These are phyloP conservation scores for Murraya koenigii DNA, from an alignment of 345 rosid genomes.

Conservation along the genomic window DNA sequence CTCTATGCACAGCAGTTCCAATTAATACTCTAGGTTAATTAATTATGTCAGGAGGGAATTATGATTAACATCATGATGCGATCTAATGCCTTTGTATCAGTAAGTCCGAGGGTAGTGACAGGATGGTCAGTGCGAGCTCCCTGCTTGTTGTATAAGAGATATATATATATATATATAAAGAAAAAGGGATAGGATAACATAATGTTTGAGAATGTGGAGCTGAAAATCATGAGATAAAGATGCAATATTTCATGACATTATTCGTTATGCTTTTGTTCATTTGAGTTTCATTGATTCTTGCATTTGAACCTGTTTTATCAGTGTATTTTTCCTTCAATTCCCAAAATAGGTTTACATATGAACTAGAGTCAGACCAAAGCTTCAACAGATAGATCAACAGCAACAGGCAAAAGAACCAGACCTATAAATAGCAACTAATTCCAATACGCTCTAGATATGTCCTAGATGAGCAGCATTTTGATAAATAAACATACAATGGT, in stretches of 20 bases:
- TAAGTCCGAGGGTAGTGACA: background rate
- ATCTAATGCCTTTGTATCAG: background rate
- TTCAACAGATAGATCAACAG: background rate
- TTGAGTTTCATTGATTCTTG: background rate
- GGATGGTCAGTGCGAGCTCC: background rate
- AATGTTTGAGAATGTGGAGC: background rate
- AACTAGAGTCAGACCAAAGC: background rate
- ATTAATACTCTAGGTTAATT: background rate
- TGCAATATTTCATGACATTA: background rate
- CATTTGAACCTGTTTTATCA: background rate
- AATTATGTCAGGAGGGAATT: background rate
- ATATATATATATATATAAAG: background rate
- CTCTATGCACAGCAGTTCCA: background rate
- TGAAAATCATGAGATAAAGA: background rate
- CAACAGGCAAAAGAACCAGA: background rate
- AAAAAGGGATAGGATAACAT: background rate
- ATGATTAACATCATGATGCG: background rate
- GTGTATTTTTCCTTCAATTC: background rate
- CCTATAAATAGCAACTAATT: background rate
- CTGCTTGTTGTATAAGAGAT: background rate
- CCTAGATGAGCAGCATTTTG: constrained; percentile 3
- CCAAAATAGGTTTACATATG: background rate
- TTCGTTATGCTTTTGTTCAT: background rate
- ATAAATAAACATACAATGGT: background rate
- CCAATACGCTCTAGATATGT: background rate